phyloP scores from a whole-genome alignment of 2,329 filamentous ascomycete genomes.

The Pseudocercospora eumusae region DNA sequence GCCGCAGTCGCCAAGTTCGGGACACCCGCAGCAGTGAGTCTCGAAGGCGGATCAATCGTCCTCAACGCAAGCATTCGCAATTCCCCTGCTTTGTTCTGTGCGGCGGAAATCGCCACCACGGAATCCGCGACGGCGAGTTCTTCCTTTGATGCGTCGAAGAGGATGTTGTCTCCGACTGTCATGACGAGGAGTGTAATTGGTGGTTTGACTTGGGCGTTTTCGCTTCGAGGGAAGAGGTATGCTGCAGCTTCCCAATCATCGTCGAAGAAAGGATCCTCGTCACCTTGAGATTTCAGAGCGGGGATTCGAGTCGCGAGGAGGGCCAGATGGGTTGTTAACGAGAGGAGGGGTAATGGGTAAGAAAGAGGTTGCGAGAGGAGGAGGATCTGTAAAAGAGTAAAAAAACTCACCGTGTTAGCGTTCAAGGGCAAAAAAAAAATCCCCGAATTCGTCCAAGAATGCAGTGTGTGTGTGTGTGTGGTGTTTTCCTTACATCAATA shows the following conservation, averaged over 20 bases:
- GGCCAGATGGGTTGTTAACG: constrained; percentile 88
- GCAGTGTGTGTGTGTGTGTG: too few species aligned
- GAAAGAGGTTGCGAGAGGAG: constrained; percentile 90
- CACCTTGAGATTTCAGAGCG: constrained; percentile 78
- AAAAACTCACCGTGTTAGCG: constrained; percentile 16
- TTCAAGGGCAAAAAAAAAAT: too few species aligned
- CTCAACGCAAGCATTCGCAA: constrained; percentile 47
- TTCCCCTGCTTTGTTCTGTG: constrained; percentile 36
- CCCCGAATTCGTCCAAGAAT: not conserved
- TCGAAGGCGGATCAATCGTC: constrained; percentile 53
- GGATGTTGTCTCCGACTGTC: constrained; percentile 79
- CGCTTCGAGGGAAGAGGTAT: constrained; percentile 65
- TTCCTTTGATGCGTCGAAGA: constrained; percentile 89
- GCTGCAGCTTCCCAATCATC: constrained; percentile 91
- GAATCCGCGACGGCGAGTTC: constrained; percentile 92
- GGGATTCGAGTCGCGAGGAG: constrained; percentile 85
- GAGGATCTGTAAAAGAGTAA: constrained; percentile 64
- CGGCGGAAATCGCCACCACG: constrained; percentile 81
- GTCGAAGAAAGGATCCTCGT: constrained; percentile 96
- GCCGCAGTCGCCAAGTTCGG: constrained; percentile 49
- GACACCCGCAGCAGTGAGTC: constrained; percentile 52
- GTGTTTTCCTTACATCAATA: constrained; percentile 70
- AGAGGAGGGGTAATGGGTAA: constrained; percentile 89
- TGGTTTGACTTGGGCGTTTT: constrained; percentile 56
- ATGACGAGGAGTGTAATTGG: constrained; percentile 90